Conservation (phyloP, 139 green algal genomes). For the Marvania coccoides region DNA sequence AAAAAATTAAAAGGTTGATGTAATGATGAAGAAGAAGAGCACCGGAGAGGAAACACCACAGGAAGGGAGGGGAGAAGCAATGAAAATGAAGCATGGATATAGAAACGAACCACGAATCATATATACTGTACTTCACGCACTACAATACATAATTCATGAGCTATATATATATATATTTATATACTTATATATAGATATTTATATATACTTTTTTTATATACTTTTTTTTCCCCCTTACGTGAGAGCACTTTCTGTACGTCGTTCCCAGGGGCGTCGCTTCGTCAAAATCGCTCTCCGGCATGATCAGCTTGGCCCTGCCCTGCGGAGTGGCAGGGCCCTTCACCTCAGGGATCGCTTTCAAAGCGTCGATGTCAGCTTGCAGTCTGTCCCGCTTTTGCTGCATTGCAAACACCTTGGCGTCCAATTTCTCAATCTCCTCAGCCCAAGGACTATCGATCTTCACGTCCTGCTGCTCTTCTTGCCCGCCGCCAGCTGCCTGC, state of each 20-base stretch:
- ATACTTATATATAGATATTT: no score
- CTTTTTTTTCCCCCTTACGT: no score
- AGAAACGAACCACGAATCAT: no score
- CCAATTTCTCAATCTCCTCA: slow-evolving; percentile 19
- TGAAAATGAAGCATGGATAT: no score
- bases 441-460: slow-evolving; percentile 14
- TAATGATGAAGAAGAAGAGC: no score
- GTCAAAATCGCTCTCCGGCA: neutral
- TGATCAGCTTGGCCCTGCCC: neutral
- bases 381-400: slow-evolving; percentile 6
- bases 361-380: neutral
- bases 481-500: neutral
- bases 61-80: no score
- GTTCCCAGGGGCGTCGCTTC: neutral
- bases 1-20: neutral
- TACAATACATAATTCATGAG: no score
- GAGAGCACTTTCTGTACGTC: neutral
- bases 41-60: no score
- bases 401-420: slow-evolving; percentile 18
- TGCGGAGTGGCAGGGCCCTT: neutral
- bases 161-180: no score
- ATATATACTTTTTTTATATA: no score
- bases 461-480: neutral
- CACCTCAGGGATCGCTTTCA: neutral
- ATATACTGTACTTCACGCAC: no score